Evolutionary conservation across 768 basidiomycete species (phyloP).

Genomic region (Collybia mongolica): DNA sequence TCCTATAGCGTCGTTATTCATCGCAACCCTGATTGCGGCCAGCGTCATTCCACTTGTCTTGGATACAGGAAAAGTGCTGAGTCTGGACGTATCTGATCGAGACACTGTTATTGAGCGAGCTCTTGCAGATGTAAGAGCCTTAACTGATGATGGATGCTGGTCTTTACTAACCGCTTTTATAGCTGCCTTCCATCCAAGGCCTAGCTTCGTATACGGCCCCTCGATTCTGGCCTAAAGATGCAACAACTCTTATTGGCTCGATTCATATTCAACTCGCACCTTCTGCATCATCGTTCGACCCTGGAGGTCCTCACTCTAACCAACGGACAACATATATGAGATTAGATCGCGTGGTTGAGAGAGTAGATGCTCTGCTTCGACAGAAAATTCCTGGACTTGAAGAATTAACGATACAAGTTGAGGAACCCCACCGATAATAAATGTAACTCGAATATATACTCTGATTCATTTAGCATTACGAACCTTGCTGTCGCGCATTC

Average conservation of each 20-base stretch:
- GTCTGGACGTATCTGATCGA: constrained; percentile 77
- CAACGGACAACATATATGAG: constrained; percentile 51
- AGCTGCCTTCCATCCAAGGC: constrained; percentile 79
- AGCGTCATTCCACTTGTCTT: constrained; percentile 95
- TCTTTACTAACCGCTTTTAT: constrained; percentile 14
- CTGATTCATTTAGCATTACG: no score
- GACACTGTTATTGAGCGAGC: constrained; percentile 54
- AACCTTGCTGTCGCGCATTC: no score
- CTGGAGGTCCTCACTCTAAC: constrained; percentile 49
- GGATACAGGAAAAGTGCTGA: constrained; percentile 87
- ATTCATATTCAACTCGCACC: constrained; percentile 87
- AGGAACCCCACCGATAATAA: constrained; percentile 26
- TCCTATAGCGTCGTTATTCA: constrained; percentile 96
- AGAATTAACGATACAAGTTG: constrained; percentile 90
- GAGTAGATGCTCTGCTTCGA: constrained; percentile 72
- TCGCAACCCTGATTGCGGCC: constrained; percentile 91
- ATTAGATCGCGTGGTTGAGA: constrained; percentile 70
- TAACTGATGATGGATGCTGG: background rate
- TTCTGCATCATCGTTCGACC: constrained; percentile 55
- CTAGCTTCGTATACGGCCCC: constrained; percentile 78
- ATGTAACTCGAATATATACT: no score
- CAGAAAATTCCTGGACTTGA: constrained; percentile 77
- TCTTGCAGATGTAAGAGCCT: constrained; percentile 55
- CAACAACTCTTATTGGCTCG: constrained; percentile 80
- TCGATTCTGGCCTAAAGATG: constrained; percentile 96